phyloP scores from a whole-genome alignment of 2,329 filamentous ascomycete species.

The Periglandula ipomoeae region DNA sequence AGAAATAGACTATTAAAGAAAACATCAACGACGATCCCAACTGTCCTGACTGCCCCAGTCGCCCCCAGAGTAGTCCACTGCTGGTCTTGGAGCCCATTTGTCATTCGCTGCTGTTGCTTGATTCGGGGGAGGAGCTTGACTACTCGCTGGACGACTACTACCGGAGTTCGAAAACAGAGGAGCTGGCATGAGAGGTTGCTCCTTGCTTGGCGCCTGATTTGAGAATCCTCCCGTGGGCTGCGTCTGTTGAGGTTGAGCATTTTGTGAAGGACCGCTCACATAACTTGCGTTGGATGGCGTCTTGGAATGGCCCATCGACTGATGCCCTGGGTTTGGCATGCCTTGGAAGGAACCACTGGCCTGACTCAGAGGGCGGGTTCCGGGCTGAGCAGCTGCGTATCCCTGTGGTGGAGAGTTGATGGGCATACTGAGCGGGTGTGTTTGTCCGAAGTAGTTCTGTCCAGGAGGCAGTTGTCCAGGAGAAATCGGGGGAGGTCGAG shows the following conservation, averaged over 20 bases:
- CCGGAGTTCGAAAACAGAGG: constrained; percentile 4
- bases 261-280: neutral
- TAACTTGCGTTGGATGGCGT: neutral
- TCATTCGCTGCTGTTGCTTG: neutral
- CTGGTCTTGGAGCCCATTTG: constrained; percentile 16
- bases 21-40: constrained; percentile 1
- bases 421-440: constrained; percentile 1
- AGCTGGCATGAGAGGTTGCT: constrained; percentile 5
- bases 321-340: neutral
- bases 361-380: neutral
- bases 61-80: constrained; percentile 20
- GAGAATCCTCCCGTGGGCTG: neutral
- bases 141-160: neutral
- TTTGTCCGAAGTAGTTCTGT: neutral
- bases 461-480: neutral
- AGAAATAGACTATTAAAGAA: neutral
- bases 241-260: neutral
- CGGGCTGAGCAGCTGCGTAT: neutral
- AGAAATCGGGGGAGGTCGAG: neutral
- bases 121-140: neutral
- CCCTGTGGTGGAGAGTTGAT: neutral
- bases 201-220: neutral
- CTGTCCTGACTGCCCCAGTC: constrained; percentile 17
- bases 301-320: neutral
- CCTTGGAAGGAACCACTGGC: neutral